Evolutionary conservation across 1,284 basidiomycete genomes (phyloP).

Genomic region (Ceratobasidium theobromae): DNA sequence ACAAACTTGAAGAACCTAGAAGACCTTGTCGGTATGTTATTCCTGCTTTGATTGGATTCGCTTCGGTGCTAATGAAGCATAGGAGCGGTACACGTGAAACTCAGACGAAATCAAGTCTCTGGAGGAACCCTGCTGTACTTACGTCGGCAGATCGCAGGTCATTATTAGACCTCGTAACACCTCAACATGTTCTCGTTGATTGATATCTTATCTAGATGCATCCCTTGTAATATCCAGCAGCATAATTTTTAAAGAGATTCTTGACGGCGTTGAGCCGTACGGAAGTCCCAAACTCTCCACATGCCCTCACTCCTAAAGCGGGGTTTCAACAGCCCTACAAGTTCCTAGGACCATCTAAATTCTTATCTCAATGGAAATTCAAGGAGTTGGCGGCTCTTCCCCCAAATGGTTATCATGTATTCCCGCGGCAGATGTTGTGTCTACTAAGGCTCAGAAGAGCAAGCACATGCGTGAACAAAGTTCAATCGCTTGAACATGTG

Average conservation of each 20-base stretch:
- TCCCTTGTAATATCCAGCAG: neutral
- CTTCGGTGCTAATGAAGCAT: neutral
- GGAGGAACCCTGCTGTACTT: constrained; percentile 26
- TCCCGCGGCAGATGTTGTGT: no score
- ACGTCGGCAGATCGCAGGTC: constrained; percentile 1
- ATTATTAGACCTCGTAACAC: neutral
- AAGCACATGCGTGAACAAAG: no score
- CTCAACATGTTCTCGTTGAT: neutral
- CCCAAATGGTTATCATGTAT: no score
- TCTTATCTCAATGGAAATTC: no score
- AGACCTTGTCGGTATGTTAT: constrained; percentile 15
- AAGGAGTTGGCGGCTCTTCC: no score
- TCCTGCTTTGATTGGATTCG: neutral
- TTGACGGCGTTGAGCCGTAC: neutral
- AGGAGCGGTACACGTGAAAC: constrained; percentile 29
- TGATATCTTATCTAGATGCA: neutral
- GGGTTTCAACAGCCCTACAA: no score
- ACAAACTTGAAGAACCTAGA: constrained; percentile 25
- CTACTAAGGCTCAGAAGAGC: no score
- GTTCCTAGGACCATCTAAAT: no score
- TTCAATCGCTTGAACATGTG: no score
- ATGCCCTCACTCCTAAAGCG: neutral
- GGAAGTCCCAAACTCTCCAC: neutral
- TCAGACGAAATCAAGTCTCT: constrained; percentile 34
- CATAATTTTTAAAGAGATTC: neutral